Percentiles rank a stretch among this genome's conserved stretches.
These are phyloP conservation scores for Stachybotrys chartarum DNA, from an alignment of 2,329 filamentous ascomycete genomes.

Conservation along the genomic window DNA sequence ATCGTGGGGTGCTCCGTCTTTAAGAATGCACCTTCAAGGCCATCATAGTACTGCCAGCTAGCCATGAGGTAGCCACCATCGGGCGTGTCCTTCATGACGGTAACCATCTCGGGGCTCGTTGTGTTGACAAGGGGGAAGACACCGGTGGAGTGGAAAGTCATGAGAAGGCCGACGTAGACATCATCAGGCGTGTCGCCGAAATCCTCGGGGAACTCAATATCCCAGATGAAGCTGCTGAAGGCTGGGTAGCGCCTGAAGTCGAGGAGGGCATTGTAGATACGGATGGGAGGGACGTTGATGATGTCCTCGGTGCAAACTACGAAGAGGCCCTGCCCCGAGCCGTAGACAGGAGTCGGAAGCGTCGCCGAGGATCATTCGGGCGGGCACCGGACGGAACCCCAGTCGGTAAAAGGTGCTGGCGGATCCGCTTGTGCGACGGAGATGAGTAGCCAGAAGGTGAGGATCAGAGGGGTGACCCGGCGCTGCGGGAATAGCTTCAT, in stretches of 20 bases:
- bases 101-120: constrained; percentile 4
- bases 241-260: constrained; percentile 30
- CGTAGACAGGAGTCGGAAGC: constrained; percentile 4
- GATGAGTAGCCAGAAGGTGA: neutral
- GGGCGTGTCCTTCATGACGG: constrained; percentile 2
- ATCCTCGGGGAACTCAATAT: constrained; percentile 2
- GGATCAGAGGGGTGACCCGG: neutral
- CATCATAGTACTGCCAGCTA: constrained; percentile 5
- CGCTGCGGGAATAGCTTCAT: neutral
- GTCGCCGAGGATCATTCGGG: constrained; percentile 1
- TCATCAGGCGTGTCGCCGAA: constrained; percentile 4
- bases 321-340: constrained; percentile 4
- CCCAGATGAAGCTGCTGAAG: constrained; percentile 10
- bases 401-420: constrained; percentile 4
- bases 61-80: constrained; percentile 3
- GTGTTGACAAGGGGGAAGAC: constrained; percentile 6
- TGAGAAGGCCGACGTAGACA: constrained; percentile 5
- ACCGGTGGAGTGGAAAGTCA: constrained; percentile 3
- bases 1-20: constrained; percentile 4
- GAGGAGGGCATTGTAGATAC: constrained; percentile 5
- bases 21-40: constrained; percentile 3
- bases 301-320: constrained; percentile 14
- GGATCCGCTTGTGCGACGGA: neutral
- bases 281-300: constrained; percentile 24
- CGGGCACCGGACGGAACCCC: constrained; percentile 3